Base-by-base conservation (phyloP, 257 asterid genomes). In the Anisodus tanguticus region DNA sequence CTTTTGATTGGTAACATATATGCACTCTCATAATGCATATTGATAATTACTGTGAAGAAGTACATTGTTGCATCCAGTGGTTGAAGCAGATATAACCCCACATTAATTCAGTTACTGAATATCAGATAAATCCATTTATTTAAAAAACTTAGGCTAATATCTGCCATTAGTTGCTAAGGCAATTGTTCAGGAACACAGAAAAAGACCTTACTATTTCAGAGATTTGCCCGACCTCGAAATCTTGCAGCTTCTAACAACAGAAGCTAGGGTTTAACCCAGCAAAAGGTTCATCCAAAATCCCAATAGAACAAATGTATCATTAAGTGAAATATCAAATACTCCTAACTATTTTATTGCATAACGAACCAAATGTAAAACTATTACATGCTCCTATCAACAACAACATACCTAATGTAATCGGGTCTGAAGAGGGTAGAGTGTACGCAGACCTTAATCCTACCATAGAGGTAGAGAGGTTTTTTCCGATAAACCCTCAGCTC, bases 11-110 rank as follows among this genome's bases (percentile, higher is more conserved):
- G 0, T 51, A 72, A 11, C 41, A 0, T 19, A 19, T 47, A 47
- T 72, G 59, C 59, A 47, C 41, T 72, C 5, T 72, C 60, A 72
- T n/a, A 59, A 72, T 19, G 80, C 59, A 19, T 22, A 72, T n/a
- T 19, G 41, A 72, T 19, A n/a, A 47, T 19, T 47, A 11, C 37
- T 47, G 80, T 47, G 10, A 47, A 47, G 60, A 72, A 72, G 80
- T 19, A 10, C 39, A 7, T 72, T 13, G 4, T 51, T 47, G 19
- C 59, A 45, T 72, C 47, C 39, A 72, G 80, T 0, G 80, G 37
- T 72, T 72, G 59, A 72, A n/a, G 41, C 9, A 19, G 80, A 72
- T 72, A 72, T 10, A 47, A 22, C 59, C 80, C 80, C 6, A 4
- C 81, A 74, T 49, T 74, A 49, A 49, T 11, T 2, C 80, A 11